Evolutionary conservation across 2,329 filamentous ascomycete genomes (phyloP).

Genomic region (Cyanodermella asteris): DNA sequence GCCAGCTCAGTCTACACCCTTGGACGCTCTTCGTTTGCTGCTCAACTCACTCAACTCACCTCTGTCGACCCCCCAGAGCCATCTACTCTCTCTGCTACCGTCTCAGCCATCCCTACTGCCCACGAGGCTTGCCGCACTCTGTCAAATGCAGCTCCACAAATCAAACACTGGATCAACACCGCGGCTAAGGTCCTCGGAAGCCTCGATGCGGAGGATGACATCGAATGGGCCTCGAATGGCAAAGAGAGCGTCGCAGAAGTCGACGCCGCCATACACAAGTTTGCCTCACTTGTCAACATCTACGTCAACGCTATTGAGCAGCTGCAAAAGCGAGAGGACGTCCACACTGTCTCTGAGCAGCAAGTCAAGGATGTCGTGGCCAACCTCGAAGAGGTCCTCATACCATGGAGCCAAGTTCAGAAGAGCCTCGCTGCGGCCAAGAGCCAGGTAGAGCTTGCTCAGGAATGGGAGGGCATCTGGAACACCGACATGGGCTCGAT

Average conservation of each 20-base stretch:
- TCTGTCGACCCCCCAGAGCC: constrained; percentile 77
- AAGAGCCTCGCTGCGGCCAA: constrained; percentile 58
- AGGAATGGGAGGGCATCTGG: constrained; percentile 99
- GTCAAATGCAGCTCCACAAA: constrained; percentile 74
- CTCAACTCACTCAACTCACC: constrained; percentile 78
- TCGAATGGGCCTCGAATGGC: constrained; percentile 84
- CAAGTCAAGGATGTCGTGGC: constrained; percentile 55
- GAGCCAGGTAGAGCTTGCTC: constrained; percentile 80
- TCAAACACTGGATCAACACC: constrained; percentile 81
- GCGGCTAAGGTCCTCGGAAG: constrained; percentile 74
- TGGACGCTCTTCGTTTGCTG: constrained; percentile 77
- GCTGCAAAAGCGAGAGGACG: constrained; percentile 59
- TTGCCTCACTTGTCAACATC: constrained; percentile 74
- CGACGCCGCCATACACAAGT: constrained; percentile 51
- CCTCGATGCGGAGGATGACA: constrained; percentile 85
- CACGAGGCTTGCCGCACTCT: constrained; percentile 65
- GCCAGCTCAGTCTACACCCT: constrained; percentile 84
- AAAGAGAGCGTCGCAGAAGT: constrained; percentile 31
- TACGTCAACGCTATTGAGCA: constrained; percentile 90
- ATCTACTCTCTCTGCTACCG: constrained; percentile 58
- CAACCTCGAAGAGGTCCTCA: constrained; percentile 75
- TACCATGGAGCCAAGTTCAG: constrained; percentile 68
- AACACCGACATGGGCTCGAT: constrained; percentile 84
- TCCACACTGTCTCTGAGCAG: constrained; percentile 44
- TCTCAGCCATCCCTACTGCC: constrained; percentile 66